Evolutionary conservation across 495 filamentous ascomycete species (phyloP).

Genomic region (Tuber indicum): DNA sequence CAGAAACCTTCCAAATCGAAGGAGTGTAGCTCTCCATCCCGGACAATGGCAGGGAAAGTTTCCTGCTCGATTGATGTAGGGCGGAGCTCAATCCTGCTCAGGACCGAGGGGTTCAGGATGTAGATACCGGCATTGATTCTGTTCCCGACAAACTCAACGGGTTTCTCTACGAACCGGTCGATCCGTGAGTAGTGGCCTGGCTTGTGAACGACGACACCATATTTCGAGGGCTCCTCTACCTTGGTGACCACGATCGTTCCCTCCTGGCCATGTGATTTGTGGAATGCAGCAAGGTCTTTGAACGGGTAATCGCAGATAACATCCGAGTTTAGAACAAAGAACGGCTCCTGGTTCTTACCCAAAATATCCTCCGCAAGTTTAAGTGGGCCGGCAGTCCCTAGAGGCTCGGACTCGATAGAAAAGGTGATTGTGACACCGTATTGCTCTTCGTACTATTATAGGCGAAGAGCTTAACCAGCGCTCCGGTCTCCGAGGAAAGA

Average conservation of each 20-base stretch:
- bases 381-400: constrained; percentile 91
- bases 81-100: constrained; percentile 87
- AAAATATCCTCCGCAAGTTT: constrained; percentile 94
- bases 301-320: constrained; percentile 98
- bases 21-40: constrained; percentile 88
- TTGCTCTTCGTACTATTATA: constrained; percentile 70
- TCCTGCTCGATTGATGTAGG: constrained; percentile 99
- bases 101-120: constrained; percentile 89
- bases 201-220: constrained; percentile 98
- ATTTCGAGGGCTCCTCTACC: constrained; percentile 98
- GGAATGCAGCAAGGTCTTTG: constrained; percentile 78
- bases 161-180: constrained; percentile 99
- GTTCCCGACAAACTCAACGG: constrained; percentile 98
- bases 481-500: constrained; percentile 4
- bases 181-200: constrained; percentile 85
- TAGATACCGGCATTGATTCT: constrained; percentile 99
- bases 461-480: constrained; percentile 6
- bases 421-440: constrained; percentile 94
- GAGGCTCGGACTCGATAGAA: constrained; percentile 89
- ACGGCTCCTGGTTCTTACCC: constrained; percentile 84
- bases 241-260: constrained; percentile 99
- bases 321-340: constrained; percentile 99
- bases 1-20: constrained; percentile 98
- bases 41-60: constrained; percentile 92
- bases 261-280: constrained; percentile 86